Conservation (phyloP, 768 basidiomycete species). For the Agaricus blazei region DNA sequence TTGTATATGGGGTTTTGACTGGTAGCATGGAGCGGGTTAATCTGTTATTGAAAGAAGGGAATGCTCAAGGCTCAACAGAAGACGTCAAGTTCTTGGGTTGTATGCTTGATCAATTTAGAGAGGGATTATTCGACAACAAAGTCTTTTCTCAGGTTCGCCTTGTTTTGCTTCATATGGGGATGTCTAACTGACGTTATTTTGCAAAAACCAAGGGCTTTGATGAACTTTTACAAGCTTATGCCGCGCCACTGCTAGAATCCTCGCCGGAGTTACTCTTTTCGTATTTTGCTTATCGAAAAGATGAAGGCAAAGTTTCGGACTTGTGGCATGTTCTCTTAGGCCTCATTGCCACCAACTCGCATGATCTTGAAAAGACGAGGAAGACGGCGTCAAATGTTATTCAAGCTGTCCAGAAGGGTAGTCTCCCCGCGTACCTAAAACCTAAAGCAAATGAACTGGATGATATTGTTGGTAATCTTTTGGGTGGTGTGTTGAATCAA, state of each 20-base stretch:
- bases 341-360: slow-evolving; percentile 29
- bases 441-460: slow-evolving; percentile 44
- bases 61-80: not conserved
- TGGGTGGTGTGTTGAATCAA: slow-evolving; percentile 29
- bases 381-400: slow-evolving; percentile 23
- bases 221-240: slow-evolving; percentile 17
- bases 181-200: not conserved
- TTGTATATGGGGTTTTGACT: slow-evolving; percentile 30
- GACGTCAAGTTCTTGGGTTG: slow-evolving; percentile 13
- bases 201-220: slow-evolving; percentile 38
- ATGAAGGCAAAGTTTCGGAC: slow-evolving; percentile 20
- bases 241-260: slow-evolving; percentile 25
- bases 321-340: slow-evolving; percentile 49
- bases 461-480: slow-evolving; percentile 29
- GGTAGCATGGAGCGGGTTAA: slow-evolving; percentile 28
- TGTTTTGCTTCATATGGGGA: not conserved
- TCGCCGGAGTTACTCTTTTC: slow-evolving; percentile 42
- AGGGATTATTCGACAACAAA: slow-evolving; percentile 40
- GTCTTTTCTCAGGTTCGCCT: slow-evolving; percentile 38
- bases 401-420: slow-evolving; percentile 28
- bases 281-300: slow-evolving; percentile 45
- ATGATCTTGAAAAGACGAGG: slow-evolving; percentile 11
- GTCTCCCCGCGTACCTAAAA: slow-evolving; percentile 40
- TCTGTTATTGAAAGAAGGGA: slow-evolving; percentile 9
- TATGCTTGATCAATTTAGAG: slow-evolving; percentile 49